Conservation (phyloP, 2,329 filamentous ascomycete species). For the Monosporascus sp. region DNA sequence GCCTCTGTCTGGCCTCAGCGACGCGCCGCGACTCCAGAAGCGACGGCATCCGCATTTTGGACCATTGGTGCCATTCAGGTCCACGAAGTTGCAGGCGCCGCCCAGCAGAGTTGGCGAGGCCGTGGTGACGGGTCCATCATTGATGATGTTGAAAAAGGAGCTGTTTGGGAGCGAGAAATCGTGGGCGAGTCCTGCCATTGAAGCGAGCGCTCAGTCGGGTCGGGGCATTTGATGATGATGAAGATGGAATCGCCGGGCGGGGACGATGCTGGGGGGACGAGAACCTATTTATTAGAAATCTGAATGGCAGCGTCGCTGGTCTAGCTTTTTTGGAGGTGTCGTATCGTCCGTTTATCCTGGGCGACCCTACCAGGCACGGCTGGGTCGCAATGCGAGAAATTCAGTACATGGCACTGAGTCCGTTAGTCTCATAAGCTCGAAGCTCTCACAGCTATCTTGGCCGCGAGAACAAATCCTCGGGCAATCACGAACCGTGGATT, state of each 20-base stretch:
- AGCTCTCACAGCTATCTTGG: conserved; percentile 5
- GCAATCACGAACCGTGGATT: conserved; percentile 20
- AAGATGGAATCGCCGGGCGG: conserved; percentile 12
- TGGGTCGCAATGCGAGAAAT: conserved; percentile 24
- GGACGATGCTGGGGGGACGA: conserved; percentile 2
- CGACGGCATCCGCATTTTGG: conserved; percentile 54
- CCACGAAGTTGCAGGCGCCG: conserved; percentile 54
- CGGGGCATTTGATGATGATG: conserved; percentile 20
- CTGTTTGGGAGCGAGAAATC: conserved; percentile 36
- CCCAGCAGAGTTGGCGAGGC: conserved; percentile 35
- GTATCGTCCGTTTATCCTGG: conserved; percentile 12
- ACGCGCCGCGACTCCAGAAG: conserved; percentile 47
- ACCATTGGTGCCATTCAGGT: conserved; percentile 47
- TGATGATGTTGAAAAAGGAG: conserved; percentile 51
- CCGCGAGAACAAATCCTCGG: conserved; percentile 9
- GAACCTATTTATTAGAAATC: background rate
- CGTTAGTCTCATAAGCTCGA: conserved; percentile 20
- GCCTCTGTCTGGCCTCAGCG: conserved; percentile 25
- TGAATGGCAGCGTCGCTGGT: too few species aligned
- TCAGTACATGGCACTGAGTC: conserved; percentile 33
- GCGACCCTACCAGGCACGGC: conserved; percentile 24
- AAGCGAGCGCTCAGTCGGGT: conserved; percentile 26
- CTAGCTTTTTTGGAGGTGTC: background rate
- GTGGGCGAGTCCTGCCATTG: conserved; percentile 50
- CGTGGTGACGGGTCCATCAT: conserved; percentile 34